phyloP scores from a whole-genome alignment of 148 eudicot genomes.

The Limonium bicolor region DNA sequence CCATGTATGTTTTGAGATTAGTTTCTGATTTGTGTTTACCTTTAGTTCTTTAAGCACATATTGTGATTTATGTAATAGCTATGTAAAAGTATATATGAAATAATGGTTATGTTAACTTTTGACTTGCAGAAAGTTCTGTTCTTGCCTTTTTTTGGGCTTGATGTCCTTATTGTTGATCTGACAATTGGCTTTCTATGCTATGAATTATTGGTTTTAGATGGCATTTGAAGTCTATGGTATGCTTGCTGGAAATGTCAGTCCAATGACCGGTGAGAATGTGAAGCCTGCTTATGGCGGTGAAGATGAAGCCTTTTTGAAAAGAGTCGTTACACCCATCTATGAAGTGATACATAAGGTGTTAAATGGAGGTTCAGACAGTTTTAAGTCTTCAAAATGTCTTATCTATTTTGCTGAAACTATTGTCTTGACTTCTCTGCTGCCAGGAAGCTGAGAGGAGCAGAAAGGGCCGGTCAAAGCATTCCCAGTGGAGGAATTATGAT shows the following conservation, averaged over 20 bases:
- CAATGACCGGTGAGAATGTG: conserved; percentile 84
- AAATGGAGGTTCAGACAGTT: background rate
- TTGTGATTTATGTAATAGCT: background rate
- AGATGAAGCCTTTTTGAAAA: conserved; percentile 70
- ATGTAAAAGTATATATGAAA: background rate
- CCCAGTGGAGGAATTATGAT: conserved; percentile 98
- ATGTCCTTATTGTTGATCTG: background rate
- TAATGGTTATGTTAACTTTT: background rate
- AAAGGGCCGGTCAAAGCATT: conserved; percentile 78
- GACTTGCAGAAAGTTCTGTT: background rate
- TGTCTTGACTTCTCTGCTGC: background rate
- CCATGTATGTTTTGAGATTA: too few relatives aligned
- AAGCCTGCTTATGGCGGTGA: conserved; percentile 93
- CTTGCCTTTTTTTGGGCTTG: background rate
- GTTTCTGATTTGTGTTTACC: too few relatives aligned
- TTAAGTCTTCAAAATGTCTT: too few relatives aligned
- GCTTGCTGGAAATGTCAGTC: conserved; percentile 95
- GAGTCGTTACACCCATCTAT: conserved; percentile 83
- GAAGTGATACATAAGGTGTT: conserved; percentile 62
- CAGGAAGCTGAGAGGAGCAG: conserved; percentile 89
- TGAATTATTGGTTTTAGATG: conserved; percentile 31
- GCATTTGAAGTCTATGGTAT: conserved; percentile 91
- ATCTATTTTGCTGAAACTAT: background rate
- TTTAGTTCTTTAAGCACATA: background rate
- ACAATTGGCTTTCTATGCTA: background rate